A percentile compares a stretch with the other conserved stretches of the same genome.
Conservation (phyloP, 257 asterid genomes). For the Haberlea rhodopensis region DNA sequence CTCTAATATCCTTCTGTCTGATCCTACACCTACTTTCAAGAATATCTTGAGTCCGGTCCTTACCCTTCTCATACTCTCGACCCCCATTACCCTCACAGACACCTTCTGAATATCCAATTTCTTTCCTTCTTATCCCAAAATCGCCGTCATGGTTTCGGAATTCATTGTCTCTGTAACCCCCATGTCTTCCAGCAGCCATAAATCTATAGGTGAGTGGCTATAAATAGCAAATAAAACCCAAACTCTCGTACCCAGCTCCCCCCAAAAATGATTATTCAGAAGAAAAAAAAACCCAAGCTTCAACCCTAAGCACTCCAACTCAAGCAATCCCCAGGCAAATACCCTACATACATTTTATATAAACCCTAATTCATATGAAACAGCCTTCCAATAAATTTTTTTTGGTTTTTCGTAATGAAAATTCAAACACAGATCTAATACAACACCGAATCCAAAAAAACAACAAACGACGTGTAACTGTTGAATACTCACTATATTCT, state of each 20-base stretch:
- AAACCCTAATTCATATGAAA: not conserved
- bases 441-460: not conserved
- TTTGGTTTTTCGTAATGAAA: not conserved
- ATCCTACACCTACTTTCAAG: constrained; percentile 41
- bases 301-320: not conserved
- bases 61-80: constrained; percentile 39
- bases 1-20: constrained; percentile 58
- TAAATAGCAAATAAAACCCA: constrained; percentile 23
- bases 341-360: not conserved
- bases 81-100: constrained; percentile 49
- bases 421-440: not conserved
- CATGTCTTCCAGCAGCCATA: constrained; percentile 85
- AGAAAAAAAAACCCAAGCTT: too few relatives aligned
- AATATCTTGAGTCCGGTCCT: constrained; percentile 31
- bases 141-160: constrained; percentile 57
- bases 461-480: not conserved
- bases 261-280: not conserved
- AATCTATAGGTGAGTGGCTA: constrained; percentile 4
- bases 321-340: not conserved
- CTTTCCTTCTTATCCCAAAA: constrained; percentile 45
- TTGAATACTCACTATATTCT: not conserved
- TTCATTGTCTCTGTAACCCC: constrained; percentile 61
- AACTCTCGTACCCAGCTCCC: not conserved
- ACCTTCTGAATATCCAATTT: constrained; percentile 41
- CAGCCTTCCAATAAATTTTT: not conserved